Evolutionary conservation across 345 rosid species (phyloP).

Genomic region (Hevea brasiliensis): DNA sequence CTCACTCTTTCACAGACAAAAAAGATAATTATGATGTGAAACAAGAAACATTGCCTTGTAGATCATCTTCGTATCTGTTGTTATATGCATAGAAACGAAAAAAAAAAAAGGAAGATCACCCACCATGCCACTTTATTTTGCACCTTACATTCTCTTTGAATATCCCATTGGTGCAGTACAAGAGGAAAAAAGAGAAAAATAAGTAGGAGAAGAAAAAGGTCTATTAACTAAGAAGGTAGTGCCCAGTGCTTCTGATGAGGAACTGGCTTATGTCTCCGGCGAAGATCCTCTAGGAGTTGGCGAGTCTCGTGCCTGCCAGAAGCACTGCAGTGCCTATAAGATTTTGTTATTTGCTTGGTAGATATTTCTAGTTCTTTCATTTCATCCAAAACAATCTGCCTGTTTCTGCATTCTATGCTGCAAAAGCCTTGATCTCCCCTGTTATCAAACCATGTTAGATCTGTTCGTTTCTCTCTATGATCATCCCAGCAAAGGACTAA

Average conservation of each 20-base stretch:
- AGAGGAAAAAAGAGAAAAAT: no score
- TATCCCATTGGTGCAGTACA: not conserved
- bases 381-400: conserved; percentile 66
- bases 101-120: not conserved
- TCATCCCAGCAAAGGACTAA: no score
- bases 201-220: no score
- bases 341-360: conserved; percentile 37
- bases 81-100: not conserved
- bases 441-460: conserved; percentile 8
- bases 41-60: not conserved
- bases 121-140: not conserved
- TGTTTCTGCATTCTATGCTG: conserved; percentile 64
- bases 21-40: not conserved
- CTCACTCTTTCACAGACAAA: not conserved
- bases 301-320: conserved; percentile 34
- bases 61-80: not conserved
- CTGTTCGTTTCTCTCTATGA: no score
- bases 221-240: conserved; percentile 28
- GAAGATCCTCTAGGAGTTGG: conserved; percentile 39
- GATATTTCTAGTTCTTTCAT: conserved; percentile 50
- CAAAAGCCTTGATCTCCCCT: conserved; percentile 87
- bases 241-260: conserved; percentile 25
- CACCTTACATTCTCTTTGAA: not conserved
- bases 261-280: conserved; percentile 30
- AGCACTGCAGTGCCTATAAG: conserved; percentile 39